Evolutionary conservation across 106 monocot species (phyloP), one percentile per base, ranked within the genome.

Genomic region (Chionographis japonica): DNA sequence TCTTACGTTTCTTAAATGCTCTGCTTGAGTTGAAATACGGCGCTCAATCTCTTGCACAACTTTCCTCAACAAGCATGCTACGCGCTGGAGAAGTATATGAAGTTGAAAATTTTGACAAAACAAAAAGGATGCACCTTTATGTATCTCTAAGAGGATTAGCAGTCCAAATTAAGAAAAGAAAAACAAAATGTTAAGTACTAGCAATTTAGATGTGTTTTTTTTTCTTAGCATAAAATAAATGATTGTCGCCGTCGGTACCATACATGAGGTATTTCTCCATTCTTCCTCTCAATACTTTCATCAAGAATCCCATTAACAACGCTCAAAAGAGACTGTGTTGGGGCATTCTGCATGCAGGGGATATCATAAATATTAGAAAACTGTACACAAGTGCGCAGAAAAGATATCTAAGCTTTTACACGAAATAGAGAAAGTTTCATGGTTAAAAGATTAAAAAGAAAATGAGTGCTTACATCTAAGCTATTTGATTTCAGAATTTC

Each of bases 241-340:
- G 46, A 4, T 1, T 40, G 49, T 61, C 37, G 35, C 42, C 37
- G 35, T 79, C 43, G 68, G 72, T 75, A 55, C 72, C 87, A 77
- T 86, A 95, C 95, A 79, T 91, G 77, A 86, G 88, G 91, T 61
- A 91, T 72, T 73, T 95, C 86, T 16, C 80, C 86, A 80, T 77
- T 87, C 73, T 82, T 82, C 58, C 66, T 84, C 71, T 90, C 84
- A 52, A 77, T 80, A 68, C 80, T 85, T 75, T 94, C 90, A 75
- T 87, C 90, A 54, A 94, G 79, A 61, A 90, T 81, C 58, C 81
- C 68, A 61, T 83, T 72, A 37, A 78, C 70, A 42, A 89, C 62
- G 68, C 81, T 77, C 63, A 87, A 54, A 63, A 94, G 81, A 59
- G 84, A 76, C 63, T 79, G 89, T 4, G 86, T 81, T 35, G 93